Percentiles rank a stretch among this genome's conserved stretches.
Conservation (phyloP, 2,329 filamentous ascomycete genomes). For the Xylaria hypoxylon region DNA sequence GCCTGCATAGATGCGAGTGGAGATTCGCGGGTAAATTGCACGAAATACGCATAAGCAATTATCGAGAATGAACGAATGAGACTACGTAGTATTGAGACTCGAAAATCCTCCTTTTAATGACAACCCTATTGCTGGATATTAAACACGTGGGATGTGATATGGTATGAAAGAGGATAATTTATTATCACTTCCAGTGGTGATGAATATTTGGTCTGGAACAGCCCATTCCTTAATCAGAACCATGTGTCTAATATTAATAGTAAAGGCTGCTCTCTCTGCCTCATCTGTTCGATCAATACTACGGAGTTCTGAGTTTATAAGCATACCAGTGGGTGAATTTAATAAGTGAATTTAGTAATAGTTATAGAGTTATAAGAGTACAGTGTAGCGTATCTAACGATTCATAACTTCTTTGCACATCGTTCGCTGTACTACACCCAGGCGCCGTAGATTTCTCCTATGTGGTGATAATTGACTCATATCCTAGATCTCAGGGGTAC, state of each 20-base stretch:
- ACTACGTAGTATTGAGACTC: background rate
- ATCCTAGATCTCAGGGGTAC: background rate
- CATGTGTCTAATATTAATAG: no score
- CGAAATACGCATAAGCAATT: constrained; percentile 5
- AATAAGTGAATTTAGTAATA: no score
- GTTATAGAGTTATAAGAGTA: no score
- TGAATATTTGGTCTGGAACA: no score
- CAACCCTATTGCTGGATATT: background rate
- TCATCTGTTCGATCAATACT: no score
- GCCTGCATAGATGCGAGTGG: background rate
- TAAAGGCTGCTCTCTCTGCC: no score
- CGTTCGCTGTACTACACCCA: background rate
- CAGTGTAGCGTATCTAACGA: no score
- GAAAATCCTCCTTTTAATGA: background rate
- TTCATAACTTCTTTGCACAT: background rate
- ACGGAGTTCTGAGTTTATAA: no score
- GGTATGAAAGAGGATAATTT: background rate
- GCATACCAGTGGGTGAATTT: no score
- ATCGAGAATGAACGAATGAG: background rate
- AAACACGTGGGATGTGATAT: no score
- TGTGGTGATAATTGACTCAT: background rate
- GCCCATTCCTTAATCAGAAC: no score
- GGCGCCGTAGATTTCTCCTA: background rate
- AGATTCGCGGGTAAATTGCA: background rate
- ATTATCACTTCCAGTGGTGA: background rate